Evolutionary conservation across 73 alveolate species (phyloP).

Genomic region (Tetrahymena thermophila): DNA sequence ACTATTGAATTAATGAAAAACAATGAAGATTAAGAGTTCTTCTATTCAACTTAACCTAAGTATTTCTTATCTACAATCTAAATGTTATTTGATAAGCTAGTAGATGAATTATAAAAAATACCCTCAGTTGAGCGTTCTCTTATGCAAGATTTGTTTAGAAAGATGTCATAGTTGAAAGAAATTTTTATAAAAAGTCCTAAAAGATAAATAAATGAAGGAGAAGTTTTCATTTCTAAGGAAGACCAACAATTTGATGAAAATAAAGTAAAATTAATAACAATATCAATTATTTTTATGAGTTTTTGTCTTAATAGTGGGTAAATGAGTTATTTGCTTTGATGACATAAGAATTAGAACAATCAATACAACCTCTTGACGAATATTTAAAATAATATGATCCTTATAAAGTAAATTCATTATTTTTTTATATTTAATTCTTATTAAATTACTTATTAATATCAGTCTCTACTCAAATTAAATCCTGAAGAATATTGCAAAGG

Average conservation of each 20-base stretch:
- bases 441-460: not conserved
- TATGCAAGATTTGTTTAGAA: conserved; percentile 85
- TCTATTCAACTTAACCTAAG: conserved; percentile 79
- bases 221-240: conserved; percentile 68
- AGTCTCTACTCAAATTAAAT: conserved; percentile 58
- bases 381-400: conserved; percentile 79
- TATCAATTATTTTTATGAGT: not conserved
- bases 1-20: conserved; percentile 67
- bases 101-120: conserved; percentile 82
- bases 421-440: not conserved
- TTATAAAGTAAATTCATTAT: conserved; percentile 55
- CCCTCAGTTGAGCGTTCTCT: conserved; percentile 91
- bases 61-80: conserved; percentile 77
- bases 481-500: conserved; percentile 83
- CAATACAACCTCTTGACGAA: conserved; percentile 85
- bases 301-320: conserved; percentile 69
- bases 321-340: conserved; percentile 82
- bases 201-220: conserved; percentile 83
- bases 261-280: not conserved
- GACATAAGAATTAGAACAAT: conserved; percentile 68
- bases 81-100: conserved; percentile 89
- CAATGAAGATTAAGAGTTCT: conserved; percentile 32
- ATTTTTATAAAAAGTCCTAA: conserved; percentile 81
- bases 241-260: conserved; percentile 87
- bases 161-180: conserved; percentile 36